phyloP scores from a whole-genome alignment of 2,329 filamentous ascomycete genomes.

The Trichoderma brevicompactum region DNA sequence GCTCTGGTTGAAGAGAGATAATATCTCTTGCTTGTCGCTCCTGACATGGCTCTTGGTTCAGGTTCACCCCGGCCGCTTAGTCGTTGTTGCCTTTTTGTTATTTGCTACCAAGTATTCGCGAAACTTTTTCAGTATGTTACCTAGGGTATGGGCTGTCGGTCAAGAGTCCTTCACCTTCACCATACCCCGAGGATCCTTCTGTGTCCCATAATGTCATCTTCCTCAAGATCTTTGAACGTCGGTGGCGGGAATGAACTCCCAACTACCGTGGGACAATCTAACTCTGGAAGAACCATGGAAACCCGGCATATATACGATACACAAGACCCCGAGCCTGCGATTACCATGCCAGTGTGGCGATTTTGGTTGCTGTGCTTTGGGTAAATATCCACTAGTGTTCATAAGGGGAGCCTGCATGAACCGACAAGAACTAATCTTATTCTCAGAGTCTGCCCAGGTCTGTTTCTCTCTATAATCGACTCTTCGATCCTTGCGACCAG shows the following conservation, averaged over 20 bases:
- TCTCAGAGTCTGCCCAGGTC: constrained; percentile 54
- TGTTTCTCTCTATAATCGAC: constrained; percentile 64
- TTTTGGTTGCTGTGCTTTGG: constrained; percentile 44
- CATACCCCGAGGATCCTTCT: background rate
- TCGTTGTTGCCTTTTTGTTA: background rate
- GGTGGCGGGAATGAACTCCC: background rate
- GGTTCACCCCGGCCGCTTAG: background rate
- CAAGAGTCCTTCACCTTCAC: too few relatives aligned
- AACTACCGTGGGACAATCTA: background rate
- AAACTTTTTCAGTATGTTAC: too few relatives aligned
- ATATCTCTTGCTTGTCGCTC: background rate
- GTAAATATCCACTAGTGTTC: constrained; percentile 32
- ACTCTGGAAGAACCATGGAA: background rate
- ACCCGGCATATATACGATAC: background rate
- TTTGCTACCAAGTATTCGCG: too few relatives aligned
- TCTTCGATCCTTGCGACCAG: constrained; percentile 64
- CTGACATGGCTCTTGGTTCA: background rate
- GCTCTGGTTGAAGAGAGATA: background rate
- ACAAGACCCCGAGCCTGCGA: background rate
- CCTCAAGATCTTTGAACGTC: background rate
- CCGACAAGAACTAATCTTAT: background rate
- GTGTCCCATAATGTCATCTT: background rate
- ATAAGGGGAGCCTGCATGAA: background rate
- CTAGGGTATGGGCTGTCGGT: too few relatives aligned
- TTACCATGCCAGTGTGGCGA: constrained; percentile 38